Conservation (phyloP, 768 basidiomycete genomes). For the Candolleomyces efflorescens region DNA sequence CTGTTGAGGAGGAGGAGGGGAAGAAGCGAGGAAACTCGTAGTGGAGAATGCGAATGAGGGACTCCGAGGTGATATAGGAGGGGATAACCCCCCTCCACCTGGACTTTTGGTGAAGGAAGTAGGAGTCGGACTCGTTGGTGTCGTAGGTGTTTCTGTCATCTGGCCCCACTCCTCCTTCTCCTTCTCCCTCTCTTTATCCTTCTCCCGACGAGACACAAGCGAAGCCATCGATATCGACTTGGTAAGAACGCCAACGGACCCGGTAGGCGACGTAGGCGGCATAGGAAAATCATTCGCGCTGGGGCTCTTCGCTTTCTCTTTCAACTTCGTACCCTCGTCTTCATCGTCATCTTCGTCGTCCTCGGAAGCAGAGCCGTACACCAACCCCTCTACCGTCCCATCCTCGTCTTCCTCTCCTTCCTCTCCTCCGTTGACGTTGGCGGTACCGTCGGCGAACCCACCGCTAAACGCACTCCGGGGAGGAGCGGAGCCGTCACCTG, state of each 20-base stretch:
- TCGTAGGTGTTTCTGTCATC: slow-evolving; percentile 13
- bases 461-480: no score
- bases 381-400: slow-evolving; percentile 21
- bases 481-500: not conserved
- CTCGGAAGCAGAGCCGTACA: slow-evolving; percentile 14
- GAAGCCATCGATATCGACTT: no score
- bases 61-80: not conserved
- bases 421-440: no score
- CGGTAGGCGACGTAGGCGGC: not conserved
- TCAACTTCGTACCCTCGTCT: not conserved
- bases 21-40: slow-evolving; percentile 1
- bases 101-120: no score
- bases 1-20: not conserved
- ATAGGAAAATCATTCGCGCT: not conserved
- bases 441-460: no score
- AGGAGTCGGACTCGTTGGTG: not conserved
- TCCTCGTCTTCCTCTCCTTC: slow-evolving; percentile 10
- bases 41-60: slow-evolving; percentile 2
- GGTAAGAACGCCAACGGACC: no score
- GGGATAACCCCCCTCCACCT: not conserved
- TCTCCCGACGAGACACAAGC: no score
- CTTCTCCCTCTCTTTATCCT: slow-evolving; percentile 8
- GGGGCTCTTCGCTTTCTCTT: not conserved
- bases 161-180: slow-evolving; percentile 20
- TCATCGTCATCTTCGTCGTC: slow-evolving; percentile 14